phyloP scores from a whole-genome alignment of 495 filamentous ascomycete genomes.

The Bathelium albidoporum region DNA sequence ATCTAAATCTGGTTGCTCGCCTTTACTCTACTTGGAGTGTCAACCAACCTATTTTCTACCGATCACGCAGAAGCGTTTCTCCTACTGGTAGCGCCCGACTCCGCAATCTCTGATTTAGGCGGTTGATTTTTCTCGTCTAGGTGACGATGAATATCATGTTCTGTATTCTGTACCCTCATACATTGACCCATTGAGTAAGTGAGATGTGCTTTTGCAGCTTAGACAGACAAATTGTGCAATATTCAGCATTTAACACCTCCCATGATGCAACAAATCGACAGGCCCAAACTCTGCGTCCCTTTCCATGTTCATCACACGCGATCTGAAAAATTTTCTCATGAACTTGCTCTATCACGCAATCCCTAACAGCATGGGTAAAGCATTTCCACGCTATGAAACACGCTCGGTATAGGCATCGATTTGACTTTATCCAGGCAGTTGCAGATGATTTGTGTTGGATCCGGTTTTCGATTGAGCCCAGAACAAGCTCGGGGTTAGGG shows the following conservation, averaged over 20 bases:
- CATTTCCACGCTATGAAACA: not conserved
- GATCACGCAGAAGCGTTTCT: not conserved
- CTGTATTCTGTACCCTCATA: not conserved
- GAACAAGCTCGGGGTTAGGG: too few relatives aligned
- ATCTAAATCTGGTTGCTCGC: not conserved
- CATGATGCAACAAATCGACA: not conserved
- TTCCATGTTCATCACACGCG: not conserved
- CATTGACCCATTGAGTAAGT: not conserved
- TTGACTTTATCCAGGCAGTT: not conserved
- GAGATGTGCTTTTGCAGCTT: not conserved
- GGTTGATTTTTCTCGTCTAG: not conserved
- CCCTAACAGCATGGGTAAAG: not conserved
- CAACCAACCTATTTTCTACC: not conserved
- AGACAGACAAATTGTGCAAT: not conserved
- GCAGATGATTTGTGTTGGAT: not conserved
- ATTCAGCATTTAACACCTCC: not conserved
- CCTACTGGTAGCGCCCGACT: not conserved
- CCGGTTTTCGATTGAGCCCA: not conserved
- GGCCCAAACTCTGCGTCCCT: not conserved
- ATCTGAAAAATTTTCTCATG: not conserved
- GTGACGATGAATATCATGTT: not conserved
- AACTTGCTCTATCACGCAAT: not conserved
- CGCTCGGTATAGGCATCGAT: not conserved
- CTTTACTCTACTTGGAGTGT: not conserved
- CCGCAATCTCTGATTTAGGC: not conserved